These are phyloP conservation scores for Hibiscus tridactylites DNA, from an alignment of 345 rosid species.

Conservation along the genomic window DNA sequence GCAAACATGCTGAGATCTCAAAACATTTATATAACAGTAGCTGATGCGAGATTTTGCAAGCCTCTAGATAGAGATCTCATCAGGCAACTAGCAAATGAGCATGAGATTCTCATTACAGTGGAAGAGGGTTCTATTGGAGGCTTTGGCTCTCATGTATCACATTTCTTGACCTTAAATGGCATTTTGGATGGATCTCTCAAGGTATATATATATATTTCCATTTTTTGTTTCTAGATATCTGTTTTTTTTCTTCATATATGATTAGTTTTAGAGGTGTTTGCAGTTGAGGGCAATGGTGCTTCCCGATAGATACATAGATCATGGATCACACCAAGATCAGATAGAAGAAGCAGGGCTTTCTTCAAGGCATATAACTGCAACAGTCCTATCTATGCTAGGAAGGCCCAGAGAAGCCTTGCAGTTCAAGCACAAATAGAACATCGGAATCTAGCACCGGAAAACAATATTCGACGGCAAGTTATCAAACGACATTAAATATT, in stretches of 20 bases:
- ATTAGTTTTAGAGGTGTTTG: conserved; percentile 6
- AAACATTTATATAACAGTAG: conserved; percentile 50
- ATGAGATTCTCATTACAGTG: conserved; percentile 61
- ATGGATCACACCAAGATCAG: conserved; percentile 52
- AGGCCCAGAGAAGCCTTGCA: conserved; percentile 49
- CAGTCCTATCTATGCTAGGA: conserved; percentile 52
- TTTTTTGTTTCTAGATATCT: not conserved
- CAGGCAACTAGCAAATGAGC: conserved; percentile 53
- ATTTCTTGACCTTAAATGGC: conserved; percentile 63
- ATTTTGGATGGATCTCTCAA: conserved; percentile 75
- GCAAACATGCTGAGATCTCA: conserved; percentile 33
- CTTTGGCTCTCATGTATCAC: conserved; percentile 73
- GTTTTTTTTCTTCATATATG: not conserved
- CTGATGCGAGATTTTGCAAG: conserved; percentile 91
- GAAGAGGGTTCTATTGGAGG: conserved; percentile 93
- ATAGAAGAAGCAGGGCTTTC: conserved; percentile 56
- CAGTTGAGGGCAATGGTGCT: conserved; percentile 67
- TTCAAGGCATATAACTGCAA: conserved; percentile 48
- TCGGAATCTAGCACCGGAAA: not conserved
- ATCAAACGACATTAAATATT: not conserved
- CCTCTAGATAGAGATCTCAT: conserved; percentile 70
- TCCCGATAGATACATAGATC: conserved; percentile 68
- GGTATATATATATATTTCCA: conserved; percentile 25
- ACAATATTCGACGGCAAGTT: no score
- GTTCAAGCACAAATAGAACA: conserved; percentile 18